Evolutionary conservation across 2,329 filamentous ascomycete species (phyloP).

Genomic region (Calonectria naviculata): DNA sequence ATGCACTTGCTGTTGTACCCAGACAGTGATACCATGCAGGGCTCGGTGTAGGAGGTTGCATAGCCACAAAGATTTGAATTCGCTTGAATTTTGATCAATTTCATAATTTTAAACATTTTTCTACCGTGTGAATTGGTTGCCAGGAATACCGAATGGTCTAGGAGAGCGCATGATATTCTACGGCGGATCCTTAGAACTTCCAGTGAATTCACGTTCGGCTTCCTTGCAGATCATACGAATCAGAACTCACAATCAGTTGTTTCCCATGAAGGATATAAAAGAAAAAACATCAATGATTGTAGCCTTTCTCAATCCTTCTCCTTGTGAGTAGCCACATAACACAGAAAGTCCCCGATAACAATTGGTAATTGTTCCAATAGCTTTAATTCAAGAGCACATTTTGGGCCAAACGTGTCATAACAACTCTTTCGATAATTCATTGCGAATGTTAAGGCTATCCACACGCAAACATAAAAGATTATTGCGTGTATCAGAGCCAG

Average conservation of each 20-base stretch:
- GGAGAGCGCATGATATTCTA: not conserved
- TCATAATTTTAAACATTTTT: not conserved
- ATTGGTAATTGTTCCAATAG: not conserved
- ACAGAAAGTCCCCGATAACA: not conserved
- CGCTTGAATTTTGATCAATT: not conserved
- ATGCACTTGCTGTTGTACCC: not conserved
- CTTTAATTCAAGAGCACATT: not conserved
- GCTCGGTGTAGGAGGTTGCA: not conserved
- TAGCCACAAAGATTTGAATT: not conserved
- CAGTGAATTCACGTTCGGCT: too few species aligned
- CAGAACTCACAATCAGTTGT: not conserved
- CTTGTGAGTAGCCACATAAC: not conserved
- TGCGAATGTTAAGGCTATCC: not conserved
- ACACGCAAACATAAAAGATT: not conserved
- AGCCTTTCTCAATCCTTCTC: too few species aligned
- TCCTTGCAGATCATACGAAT: too few species aligned
- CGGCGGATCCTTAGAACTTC: not conserved
- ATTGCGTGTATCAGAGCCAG: not conserved
- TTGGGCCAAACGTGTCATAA: not conserved
- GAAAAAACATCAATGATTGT: not conserved
- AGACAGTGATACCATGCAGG: not conserved
- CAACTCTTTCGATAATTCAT: not conserved
- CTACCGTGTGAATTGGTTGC: not conserved
- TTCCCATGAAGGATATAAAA: too few species aligned
- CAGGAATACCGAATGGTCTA: not conserved